Base-by-base conservation (phyloP, 345 rosid species). In the Nephelium lappaceum region DNA sequence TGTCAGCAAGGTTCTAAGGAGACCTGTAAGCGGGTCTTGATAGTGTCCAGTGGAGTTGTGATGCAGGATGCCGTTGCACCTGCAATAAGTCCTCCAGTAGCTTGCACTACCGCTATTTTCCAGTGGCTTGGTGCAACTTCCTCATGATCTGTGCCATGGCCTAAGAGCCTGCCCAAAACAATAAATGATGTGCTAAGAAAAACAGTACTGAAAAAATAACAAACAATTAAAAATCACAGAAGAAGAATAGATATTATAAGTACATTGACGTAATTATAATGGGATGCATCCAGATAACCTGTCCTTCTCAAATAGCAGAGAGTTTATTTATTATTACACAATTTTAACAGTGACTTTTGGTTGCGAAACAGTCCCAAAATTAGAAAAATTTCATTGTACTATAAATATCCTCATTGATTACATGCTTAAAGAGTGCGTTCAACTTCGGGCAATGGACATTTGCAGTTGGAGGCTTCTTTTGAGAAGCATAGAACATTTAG, bases 11-110 rank as follows among this genome's bases (percentile, higher is more conserved):
- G 73, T 75, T 47, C 19, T 16, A 82, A 69, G 69, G 63, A 66
- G 86, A 95, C 99, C 97, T 96, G 98, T 63, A 96, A 83, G 61
- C 98, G 98, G 27, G 98, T 96, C 89, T 96, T 96, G 78, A 96
- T 88, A 38, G 97, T 96, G 87, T 96, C 99, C 84, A 96, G 77
- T 60, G 99, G 99, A 53, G 98, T 93, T 36, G 98, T 93, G 83
- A 96, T 89, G 77, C 92, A 86, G 77, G 99, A 93, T 25, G 99
- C 97, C 70, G 97, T 89, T 74, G 97, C 99, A 79, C 99, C 99
- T 0, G 98, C 98, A 64, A 94, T 86, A 76, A 96, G 82, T 77
- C 99, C 99, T 85, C 99, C 99, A 58, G 83, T 80, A 71, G 94
- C 98, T 87, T 96, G 98, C 84, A 96, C 99, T 36, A 87, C 64